Base-by-base conservation (phyloP, 768 basidiomycete species). In the Cystofilobasidium ferigula region DNA sequence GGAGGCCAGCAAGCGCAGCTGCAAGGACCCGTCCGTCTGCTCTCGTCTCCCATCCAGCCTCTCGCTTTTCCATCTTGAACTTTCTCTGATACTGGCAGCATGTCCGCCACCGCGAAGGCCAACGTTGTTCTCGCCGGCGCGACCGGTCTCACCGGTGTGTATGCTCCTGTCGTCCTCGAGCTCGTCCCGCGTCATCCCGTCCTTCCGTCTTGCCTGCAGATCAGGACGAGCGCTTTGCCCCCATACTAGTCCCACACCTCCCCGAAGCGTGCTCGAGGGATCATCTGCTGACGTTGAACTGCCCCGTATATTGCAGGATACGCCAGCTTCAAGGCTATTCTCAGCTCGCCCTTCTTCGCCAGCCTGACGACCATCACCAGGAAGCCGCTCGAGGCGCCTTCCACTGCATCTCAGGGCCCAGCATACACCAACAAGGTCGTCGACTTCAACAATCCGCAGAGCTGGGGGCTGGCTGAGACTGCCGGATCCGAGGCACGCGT, bases 141-240 rank as follows among this genome's bases (percentile, higher is more conserved):
- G 1, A 76, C 75, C 16, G 75, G 75, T 35, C 71, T 76, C 3
- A 74, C 74, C 14, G 65, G 65, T 67, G 8, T n/a, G 36, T 24
- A 4, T 20, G 2, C 28, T 26, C 12, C 1, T 26, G 3, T 22
- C 30, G 13, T 4, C 13, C 48, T 63, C 30, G 45, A 38, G 5
- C 18, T 35, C n/a, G 34, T 12, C 1, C 47, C 16, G n/a, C 26
- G 0, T 47, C 36, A 30, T 45, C 3, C 38, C 22, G 35, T 9
- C 30, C n/a, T 16, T 57, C 32, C 1, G 10, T 16, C n/a, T 32
- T 30, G 24, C 30, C 56, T 32, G 53, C 38, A 7, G 36, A 14
- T 62, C 20, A n/a, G 4, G 30, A n/a, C 22, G n/a, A 22, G n/a
- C 35, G 34, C 20, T 32, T 24, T 60, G 20, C 18, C 36, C 4